phyloP scores from a whole-genome alignment of 1,139 yeast genomes.

The Pneumocystis sp. region DNA sequence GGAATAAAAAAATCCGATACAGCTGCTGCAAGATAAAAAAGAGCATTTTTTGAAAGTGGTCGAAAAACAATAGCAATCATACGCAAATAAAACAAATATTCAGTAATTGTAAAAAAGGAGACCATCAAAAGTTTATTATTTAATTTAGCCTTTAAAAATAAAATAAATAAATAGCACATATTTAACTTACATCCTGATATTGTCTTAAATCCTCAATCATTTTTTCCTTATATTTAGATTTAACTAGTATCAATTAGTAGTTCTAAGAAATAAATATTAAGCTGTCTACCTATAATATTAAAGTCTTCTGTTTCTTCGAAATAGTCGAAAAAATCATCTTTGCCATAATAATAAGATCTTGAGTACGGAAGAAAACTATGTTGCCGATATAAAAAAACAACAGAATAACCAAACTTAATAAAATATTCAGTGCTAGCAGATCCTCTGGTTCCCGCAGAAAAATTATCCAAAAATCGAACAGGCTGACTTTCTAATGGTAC shows the following conservation, averaged over 20 bases:
- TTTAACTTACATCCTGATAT: constrained; percentile 28
- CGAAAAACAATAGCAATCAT: constrained; percentile 48
- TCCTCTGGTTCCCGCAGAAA: constrained; percentile 95
- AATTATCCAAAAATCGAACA: constrained; percentile 88
- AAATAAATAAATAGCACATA: background rate
- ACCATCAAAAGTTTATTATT: constrained; percentile 48
- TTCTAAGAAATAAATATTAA: background rate
- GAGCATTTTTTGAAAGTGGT: constrained; percentile 34
- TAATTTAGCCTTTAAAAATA: constrained; percentile 32
- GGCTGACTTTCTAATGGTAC: constrained; percentile 95
- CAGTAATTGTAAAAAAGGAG: constrained; percentile 92
- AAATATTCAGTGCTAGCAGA: constrained; percentile 91
- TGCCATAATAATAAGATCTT: constrained; percentile 66
- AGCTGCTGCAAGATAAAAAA: constrained; percentile 90
- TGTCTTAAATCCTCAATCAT: constrained; percentile 53
- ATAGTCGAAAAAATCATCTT: constrained; percentile 73
- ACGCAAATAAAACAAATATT: constrained; percentile 71
- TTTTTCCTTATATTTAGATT: constrained; percentile 43
- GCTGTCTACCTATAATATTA: constrained; percentile 19
- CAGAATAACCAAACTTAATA: constrained; percentile 73
- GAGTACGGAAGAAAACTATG: constrained; percentile 83
- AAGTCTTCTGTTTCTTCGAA: constrained; percentile 30
- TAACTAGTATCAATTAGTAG: constrained; percentile 25
- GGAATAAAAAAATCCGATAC: constrained; percentile 94
- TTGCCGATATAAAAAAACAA: constrained; percentile 80